A percentile compares a stretch with the other conserved stretches of the same genome.
These are phyloP conservation scores for Cladophialophora exuberans DNA, from an alignment of 2,329 filamentous ascomycete genomes.

Conservation along the genomic window DNA sequence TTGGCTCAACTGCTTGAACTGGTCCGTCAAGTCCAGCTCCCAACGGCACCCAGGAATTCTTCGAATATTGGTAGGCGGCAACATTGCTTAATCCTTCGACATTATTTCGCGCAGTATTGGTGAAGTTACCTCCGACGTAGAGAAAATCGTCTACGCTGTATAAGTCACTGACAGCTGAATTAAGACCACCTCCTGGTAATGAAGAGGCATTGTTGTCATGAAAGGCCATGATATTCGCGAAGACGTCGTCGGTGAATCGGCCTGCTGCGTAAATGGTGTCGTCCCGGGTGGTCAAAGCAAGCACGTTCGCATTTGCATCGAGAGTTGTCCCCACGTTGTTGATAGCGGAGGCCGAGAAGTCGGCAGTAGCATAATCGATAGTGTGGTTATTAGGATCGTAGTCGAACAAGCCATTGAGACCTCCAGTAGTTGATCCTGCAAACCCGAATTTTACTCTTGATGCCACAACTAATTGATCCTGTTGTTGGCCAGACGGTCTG, in stretches of 20 bases:
- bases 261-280: slow-evolving; percentile 77
- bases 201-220: slow-evolving; percentile 64
- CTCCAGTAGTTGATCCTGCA: slow-evolving; percentile 63
- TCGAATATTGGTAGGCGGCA: slow-evolving; percentile 71
- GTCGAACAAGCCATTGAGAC: slow-evolving; percentile 88
- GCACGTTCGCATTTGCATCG: slow-evolving; percentile 67
- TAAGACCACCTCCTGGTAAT: slow-evolving; percentile 72
- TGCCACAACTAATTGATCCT: slow-evolving; percentile 75
- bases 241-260: slow-evolving; percentile 72
- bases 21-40: slow-evolving; percentile 84
- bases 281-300: slow-evolving; percentile 66
- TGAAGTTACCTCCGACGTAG: slow-evolving; percentile 86
- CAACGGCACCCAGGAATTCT: slow-evolving; percentile 74
- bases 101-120: slow-evolving; percentile 66
- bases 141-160: slow-evolving; percentile 67
- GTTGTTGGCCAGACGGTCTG: slow-evolving; percentile 67
- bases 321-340: slow-evolving; percentile 76
- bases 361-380: slow-evolving; percentile 47
- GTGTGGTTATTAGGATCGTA: slow-evolving; percentile 70
- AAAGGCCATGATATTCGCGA: slow-evolving; percentile 78
- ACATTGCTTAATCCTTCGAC: slow-evolving; percentile 67
- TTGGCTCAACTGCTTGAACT: slow-evolving; percentile 73
- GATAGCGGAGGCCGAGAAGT: slow-evolving; percentile 73
- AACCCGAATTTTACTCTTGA: slow-evolving; percentile 78
- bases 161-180: slow-evolving; percentile 75